Conservation (phyloP, 2,329 filamentous ascomycete genomes). For the Colletotrichum horii region DNA sequence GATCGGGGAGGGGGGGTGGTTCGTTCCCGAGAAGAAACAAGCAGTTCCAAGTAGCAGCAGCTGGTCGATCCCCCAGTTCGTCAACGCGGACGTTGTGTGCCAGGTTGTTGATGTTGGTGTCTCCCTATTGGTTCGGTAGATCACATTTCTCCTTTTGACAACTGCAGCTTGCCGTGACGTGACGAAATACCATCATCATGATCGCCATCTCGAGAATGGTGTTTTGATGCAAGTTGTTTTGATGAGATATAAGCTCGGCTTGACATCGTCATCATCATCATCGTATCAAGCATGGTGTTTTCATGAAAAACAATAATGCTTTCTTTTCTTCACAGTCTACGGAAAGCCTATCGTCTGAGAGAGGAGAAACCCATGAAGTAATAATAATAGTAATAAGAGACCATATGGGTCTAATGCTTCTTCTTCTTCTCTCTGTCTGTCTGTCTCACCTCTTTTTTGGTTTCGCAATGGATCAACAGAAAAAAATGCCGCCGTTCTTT, state of each 20-base stretch:
- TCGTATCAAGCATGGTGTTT: background rate
- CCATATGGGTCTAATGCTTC: constrained; percentile 12
- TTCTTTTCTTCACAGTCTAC: constrained; percentile 8
- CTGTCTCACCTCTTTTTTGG: background rate
- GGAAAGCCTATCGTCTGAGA: background rate
- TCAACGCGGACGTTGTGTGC: background rate
- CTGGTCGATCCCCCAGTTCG: constrained; percentile 5
- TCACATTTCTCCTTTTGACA: background rate
- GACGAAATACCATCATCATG: background rate
- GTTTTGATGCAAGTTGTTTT: background rate
- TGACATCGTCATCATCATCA: background rate
- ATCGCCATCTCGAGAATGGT: background rate
- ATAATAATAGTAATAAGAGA: background rate
- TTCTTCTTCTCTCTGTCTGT: background rate
- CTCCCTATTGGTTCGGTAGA: constrained; percentile 4
- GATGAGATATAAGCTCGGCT: background rate
- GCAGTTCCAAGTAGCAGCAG: background rate
- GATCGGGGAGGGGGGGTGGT: background rate
- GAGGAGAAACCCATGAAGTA: background rate
- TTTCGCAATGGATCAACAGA: background rate
- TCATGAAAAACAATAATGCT: background rate
- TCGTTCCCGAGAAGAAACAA: background rate
- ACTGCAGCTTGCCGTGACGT: background rate
- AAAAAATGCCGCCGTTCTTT: constrained; percentile 4
- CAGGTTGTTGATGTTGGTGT: background rate